A percentile compares a stretch with the other conserved stretches of the same genome.
Evolutionary conservation across 441 rosid species (phyloP).

Genomic region (Brassica hybrid): DNA sequence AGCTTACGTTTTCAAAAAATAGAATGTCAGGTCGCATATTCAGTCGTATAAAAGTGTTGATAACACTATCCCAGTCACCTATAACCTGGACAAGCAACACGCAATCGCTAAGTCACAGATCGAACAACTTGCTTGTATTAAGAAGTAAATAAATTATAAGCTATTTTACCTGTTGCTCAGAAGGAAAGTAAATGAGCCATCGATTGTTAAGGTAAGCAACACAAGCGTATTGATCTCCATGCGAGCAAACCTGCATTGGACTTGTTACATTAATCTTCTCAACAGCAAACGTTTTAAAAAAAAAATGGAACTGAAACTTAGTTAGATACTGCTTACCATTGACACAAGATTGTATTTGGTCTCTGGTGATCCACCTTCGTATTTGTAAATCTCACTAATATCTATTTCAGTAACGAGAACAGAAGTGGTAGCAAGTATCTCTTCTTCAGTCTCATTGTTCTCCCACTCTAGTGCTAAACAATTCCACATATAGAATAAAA

Average conservation of each 20-base stretch:
- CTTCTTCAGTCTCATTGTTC: constrained; percentile 13
- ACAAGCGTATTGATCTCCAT: constrained; percentile 28
- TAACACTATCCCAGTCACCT: constrained; percentile 24
- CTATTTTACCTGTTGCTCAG: constrained; percentile 10
- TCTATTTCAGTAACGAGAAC: neutral
- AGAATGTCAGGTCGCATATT: constrained; percentile 32
- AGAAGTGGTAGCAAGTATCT: constrained; percentile 7
- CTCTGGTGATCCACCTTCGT: neutral
- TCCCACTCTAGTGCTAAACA: constrained; percentile 30
- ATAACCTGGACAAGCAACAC: neutral
- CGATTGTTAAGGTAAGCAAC: neutral
- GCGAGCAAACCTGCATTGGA: constrained; percentile 19
- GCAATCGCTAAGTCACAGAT: neutral
- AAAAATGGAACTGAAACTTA: neutral
- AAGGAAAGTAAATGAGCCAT: neutral
- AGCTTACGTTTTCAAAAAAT: constrained; percentile 27
- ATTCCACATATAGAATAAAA: neutral
- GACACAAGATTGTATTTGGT: constrained; percentile 29
- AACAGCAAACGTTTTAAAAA: too few species aligned
- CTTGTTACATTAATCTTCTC: constrained; percentile 7
- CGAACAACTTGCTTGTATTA: neutral
- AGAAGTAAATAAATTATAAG: neutral
- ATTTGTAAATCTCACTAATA: constrained; percentile 18
- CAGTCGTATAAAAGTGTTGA: neutral
- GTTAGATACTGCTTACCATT: constrained; percentile 11